A percentile compares a stretch with the other conserved stretches of the same genome.
phyloP scores from a whole-genome alignment of 2,329 filamentous ascomycete genomes.

The Venturia oleaginea region DNA sequence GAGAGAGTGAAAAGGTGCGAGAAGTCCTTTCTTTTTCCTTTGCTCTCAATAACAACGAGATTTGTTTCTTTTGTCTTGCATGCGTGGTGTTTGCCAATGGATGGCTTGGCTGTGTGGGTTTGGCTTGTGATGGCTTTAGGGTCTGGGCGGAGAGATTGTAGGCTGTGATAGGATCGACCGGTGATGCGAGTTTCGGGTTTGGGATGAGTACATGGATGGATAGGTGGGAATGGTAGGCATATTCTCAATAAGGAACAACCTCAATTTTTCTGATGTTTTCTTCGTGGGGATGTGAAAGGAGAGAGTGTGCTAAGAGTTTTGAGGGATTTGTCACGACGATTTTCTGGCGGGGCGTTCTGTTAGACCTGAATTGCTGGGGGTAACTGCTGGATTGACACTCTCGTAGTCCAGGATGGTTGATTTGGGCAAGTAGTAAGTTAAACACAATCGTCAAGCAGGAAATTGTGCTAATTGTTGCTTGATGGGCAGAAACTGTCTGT shows the following conservation, averaged over 20 bases:
- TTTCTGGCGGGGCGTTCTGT: too few relatives aligned
- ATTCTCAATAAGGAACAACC: neutral
- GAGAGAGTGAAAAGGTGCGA: neutral
- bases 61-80: conserved; percentile 1
- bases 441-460: too few relatives aligned
- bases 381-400: too few relatives aligned
- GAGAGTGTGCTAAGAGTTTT: too few relatives aligned
- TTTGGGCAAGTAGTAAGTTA: too few relatives aligned
- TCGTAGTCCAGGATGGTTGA: too few relatives aligned
- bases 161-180: neutral
- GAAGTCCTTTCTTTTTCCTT: neutral
- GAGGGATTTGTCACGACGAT: too few relatives aligned
- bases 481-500: too few relatives aligned
- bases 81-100: conserved; percentile 1
- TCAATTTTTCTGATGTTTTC: neutral
- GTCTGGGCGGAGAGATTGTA: neutral
- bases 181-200: neutral
- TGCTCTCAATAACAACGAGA: neutral
- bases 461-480: too few relatives aligned
- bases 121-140: neutral
- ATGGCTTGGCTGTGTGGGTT: neutral
- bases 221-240: neutral
- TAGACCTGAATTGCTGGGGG: too few relatives aligned
- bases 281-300: too few relatives aligned
- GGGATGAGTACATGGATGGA: neutral